Evolutionary conservation across 129 eudicot genomes (phyloP).

Genomic region (Flaveria sonorensis): DNA sequence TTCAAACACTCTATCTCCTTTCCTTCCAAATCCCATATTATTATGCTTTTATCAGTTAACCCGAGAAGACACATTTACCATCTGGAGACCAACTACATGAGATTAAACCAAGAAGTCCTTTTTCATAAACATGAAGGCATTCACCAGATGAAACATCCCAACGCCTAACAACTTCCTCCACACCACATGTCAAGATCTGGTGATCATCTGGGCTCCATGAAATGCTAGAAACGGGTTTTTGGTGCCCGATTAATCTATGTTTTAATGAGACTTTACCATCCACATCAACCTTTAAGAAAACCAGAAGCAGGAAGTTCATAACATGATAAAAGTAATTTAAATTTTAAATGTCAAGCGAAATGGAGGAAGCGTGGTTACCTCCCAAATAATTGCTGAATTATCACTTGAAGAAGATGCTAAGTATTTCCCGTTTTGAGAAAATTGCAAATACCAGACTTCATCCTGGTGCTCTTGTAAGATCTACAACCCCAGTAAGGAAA

Average conservation of each 20-base stretch:
- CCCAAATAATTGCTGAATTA: slow-evolving; percentile 81
- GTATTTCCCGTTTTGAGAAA: slow-evolving; percentile 77
- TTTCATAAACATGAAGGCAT: slow-evolving; percentile 76
- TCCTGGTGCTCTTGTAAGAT: slow-evolving; percentile 62
- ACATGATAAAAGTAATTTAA: not conserved
- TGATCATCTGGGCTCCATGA: slow-evolving; percentile 79
- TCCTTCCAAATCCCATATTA: slow-evolving; percentile 84
- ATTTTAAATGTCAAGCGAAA: slow-evolving; percentile 3
- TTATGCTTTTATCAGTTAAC: slow-evolving; percentile 74
- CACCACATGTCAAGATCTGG: slow-evolving; percentile 85
- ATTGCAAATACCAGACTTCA: slow-evolving; percentile 93
- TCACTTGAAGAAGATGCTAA: slow-evolving; percentile 89
- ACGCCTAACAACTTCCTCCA: slow-evolving; percentile 70
- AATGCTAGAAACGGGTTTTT: slow-evolving; percentile 68
- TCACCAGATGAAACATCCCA: slow-evolving; percentile 87
- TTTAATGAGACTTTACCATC: slow-evolving; percentile 60
- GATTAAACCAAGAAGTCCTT: slow-evolving; percentile 57
- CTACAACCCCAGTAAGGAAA: slow-evolving; percentile 34
- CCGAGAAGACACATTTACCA: slow-evolving; percentile 67
- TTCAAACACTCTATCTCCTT: slow-evolving; percentile 77
- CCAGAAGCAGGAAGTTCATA: slow-evolving; percentile 7
- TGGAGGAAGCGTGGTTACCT: slow-evolving; percentile 46
- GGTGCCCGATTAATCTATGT: slow-evolving; percentile 69
- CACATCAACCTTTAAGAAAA: slow-evolving; percentile 51
- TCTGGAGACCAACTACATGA: slow-evolving; percentile 87